phyloP scores from a whole-genome alignment of 352 stramenopile genomes.

The Pilasporangium apinafurcum region DNA sequence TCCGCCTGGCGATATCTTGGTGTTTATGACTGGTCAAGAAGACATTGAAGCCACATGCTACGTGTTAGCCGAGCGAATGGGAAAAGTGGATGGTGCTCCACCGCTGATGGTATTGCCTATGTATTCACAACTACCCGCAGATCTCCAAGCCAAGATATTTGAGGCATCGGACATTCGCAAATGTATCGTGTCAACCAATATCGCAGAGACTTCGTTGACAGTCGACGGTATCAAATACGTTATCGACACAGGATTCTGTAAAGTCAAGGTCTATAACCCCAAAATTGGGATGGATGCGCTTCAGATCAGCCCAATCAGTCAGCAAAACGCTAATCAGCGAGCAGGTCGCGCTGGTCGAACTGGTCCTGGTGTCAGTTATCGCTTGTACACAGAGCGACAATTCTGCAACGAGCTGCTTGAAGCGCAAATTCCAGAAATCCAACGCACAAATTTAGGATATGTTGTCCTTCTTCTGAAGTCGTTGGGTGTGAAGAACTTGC shows the following conservation, averaged over 20 bases:
- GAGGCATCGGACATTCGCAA: conserved; percentile 93
- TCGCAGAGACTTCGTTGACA: conserved; percentile 95
- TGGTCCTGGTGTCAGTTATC: conserved; percentile 89
- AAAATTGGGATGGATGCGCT: conserved; percentile 99
- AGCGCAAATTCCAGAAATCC: conserved; percentile 97
- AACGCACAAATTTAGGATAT: conserved; percentile 97
- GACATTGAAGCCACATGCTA: conserved; percentile 97
- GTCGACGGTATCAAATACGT: conserved; percentile 98
- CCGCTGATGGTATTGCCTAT: conserved; percentile 98
- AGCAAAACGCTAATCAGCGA: conserved; percentile 98
- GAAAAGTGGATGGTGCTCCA: conserved; percentile 87
- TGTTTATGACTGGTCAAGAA: conserved; percentile 99
- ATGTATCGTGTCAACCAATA: conserved; percentile 98
- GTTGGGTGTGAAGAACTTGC: conserved; percentile 92
- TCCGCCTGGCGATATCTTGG: conserved; percentile 95
- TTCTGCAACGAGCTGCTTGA: conserved; percentile 97
- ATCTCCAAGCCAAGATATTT: conserved; percentile 98
- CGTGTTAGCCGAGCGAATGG: conserved; percentile 94
- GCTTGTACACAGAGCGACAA: conserved; percentile 96
- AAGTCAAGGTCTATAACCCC: conserved; percentile 99
- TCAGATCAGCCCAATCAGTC: conserved; percentile 93
- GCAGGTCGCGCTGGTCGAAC: conserved; percentile 92
- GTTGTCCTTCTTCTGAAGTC: conserved; percentile 98
- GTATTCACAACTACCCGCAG: conserved; percentile 97
- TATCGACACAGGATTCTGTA: conserved; percentile 97